Evolutionary conservation across 2,329 filamentous ascomycete species (phyloP).

Genomic region (Cladosporium sp.): DNA sequence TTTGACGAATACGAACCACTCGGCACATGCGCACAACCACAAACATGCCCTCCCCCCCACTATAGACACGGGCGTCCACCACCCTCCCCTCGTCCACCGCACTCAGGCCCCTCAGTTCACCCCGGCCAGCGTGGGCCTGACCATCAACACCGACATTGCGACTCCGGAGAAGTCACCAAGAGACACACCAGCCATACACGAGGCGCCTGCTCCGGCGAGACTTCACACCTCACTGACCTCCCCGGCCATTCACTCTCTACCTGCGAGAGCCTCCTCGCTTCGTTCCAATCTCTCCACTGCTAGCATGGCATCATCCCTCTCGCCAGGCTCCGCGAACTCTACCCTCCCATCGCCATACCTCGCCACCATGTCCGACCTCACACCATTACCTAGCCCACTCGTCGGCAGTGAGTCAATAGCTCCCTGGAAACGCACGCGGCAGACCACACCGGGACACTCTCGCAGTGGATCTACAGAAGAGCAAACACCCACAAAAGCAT

Average conservation of each 20-base stretch:
- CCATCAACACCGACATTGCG: slow-evolving; percentile 20
- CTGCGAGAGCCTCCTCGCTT: slow-evolving; percentile 28
- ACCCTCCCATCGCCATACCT: slow-evolving; percentile 46
- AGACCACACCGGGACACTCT: slow-evolving; percentile 25
- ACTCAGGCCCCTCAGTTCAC: slow-evolving; percentile 10
- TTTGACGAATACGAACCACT: slow-evolving; percentile 2
- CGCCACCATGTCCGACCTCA: slow-evolving; percentile 46
- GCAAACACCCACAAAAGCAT: slow-evolving; percentile 25
- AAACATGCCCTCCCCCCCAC: slow-evolving; percentile 6
- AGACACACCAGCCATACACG: slow-evolving; percentile 28
- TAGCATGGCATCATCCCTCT: slow-evolving; percentile 43
- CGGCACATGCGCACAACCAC: slow-evolving; percentile 1
- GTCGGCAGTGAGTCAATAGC: slow-evolving; percentile 37
- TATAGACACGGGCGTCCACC: slow-evolving; percentile 8
- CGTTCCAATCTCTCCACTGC: slow-evolving; percentile 39
- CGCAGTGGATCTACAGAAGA: slow-evolving; percentile 28
- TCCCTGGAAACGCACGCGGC: slow-evolving; percentile 39
- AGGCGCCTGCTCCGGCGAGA: slow-evolving; percentile 29
- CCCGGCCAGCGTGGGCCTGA: slow-evolving; percentile 20
- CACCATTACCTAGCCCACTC: slow-evolving; percentile 49
- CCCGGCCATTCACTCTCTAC: slow-evolving; percentile 27
- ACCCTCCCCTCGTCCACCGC: slow-evolving; percentile 15
- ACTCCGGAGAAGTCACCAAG: slow-evolving; percentile 9
- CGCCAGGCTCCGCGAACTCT: slow-evolving; percentile 40
- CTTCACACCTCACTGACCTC: slow-evolving; percentile 36